Conservation (phyloP, 257 asterid genomes). For the Fraxinus quadrangulata region DNA sequence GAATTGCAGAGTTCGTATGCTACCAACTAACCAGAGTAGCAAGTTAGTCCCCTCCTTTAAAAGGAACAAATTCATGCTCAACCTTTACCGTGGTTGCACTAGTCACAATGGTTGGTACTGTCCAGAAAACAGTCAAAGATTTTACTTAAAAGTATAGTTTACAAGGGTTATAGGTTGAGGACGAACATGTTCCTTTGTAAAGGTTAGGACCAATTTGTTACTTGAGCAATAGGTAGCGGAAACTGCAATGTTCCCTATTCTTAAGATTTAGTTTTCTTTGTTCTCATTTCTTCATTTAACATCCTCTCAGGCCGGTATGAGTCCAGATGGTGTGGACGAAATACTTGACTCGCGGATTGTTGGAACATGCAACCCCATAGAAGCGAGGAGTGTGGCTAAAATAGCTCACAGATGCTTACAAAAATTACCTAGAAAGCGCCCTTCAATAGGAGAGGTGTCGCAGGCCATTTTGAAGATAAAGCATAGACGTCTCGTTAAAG, state of each 20-base stretch:
- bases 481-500: constrained; percentile 60
- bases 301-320: constrained; percentile 72
- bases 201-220: background rate
- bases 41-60: background rate
- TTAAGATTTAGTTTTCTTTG: background rate
- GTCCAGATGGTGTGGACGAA: constrained; percentile 87
- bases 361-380: constrained; percentile 68
- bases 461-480: constrained; percentile 74
- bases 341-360: constrained; percentile 73
- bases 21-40: background rate
- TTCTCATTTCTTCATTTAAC: constrained; percentile 2
- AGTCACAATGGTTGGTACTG: background rate
- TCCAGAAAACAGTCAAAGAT: background rate
- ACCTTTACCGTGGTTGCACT: background rate
- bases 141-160: background rate
- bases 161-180: background rate
- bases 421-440: constrained; percentile 69
- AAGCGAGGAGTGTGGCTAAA: constrained; percentile 69
- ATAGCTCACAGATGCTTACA: constrained; percentile 77
- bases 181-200: background rate
- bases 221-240: background rate
- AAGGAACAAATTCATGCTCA: background rate
- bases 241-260: background rate
- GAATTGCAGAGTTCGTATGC: background rate
- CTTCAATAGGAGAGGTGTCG: constrained; percentile 75